These are phyloP conservation scores for Suhomyces wounanorum DNA, from an alignment of 1,139 yeast genomes.

Conservation along the genomic window DNA sequence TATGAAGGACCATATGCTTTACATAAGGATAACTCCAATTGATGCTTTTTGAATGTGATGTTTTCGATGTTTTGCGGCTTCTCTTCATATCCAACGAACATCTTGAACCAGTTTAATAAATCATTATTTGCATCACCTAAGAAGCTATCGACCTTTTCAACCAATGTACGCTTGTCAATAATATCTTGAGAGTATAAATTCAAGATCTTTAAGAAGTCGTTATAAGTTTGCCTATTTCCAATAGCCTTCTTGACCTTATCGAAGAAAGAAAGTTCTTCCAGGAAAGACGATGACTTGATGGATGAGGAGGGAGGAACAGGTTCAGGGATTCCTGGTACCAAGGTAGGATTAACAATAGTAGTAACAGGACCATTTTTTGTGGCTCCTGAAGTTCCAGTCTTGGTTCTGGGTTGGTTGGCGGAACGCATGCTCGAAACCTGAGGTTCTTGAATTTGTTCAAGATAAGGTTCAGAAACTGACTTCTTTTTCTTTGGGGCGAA, in stretches of 20 bases:
- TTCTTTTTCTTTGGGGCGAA: slow-evolving; percentile 27
- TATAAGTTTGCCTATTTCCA: slow-evolving; percentile 86
- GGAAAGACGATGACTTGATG: slow-evolving; percentile 56
- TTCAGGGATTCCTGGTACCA: slow-evolving; percentile 85
- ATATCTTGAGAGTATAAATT: slow-evolving; percentile 88
- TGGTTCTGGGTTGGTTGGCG: slow-evolving; percentile 18
- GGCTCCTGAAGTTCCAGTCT: slow-evolving; percentile 7
- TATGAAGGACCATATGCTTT: slow-evolving; percentile 92
- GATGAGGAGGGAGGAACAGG: slow-evolving; percentile 70
- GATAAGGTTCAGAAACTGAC: slow-evolving; percentile 34
- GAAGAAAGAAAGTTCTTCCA: slow-evolving; percentile 86
- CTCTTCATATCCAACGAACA: slow-evolving; percentile 85
- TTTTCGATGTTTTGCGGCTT: slow-evolving; percentile 81
- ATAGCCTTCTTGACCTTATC: slow-evolving; percentile 90
- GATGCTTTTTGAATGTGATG: slow-evolving; percentile 85
- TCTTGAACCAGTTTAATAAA: slow-evolving; percentile 85
- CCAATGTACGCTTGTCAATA: slow-evolving; percentile 78
- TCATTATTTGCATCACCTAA: slow-evolving; percentile 77
- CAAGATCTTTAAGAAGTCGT: slow-evolving; percentile 84
- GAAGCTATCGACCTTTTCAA: slow-evolving; percentile 82
- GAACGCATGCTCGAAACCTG: slow-evolving; percentile 57
- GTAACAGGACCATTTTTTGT: slow-evolving; percentile 26
- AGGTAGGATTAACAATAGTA: slow-evolving; percentile 53
- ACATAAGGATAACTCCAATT: slow-evolving; percentile 83
- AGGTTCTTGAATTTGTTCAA: slow-evolving; percentile 48